Base-by-base conservation (phyloP, 208 protist genomes). In the Porcisia hertigi region DNA sequence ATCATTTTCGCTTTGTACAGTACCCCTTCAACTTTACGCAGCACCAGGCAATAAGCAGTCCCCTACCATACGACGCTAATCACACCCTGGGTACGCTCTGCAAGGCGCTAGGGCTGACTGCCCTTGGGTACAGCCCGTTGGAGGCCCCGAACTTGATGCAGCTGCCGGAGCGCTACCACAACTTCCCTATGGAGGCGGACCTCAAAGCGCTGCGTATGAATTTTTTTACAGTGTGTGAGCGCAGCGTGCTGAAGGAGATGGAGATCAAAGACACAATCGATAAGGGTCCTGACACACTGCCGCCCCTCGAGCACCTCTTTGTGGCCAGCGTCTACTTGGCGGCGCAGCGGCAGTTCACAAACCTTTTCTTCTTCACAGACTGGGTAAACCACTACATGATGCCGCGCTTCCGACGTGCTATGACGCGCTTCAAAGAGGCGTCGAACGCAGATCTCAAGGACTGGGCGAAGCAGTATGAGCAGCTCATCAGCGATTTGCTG, bases 381-480 rank as follows among this genome's bases (percentile, higher is more conserved):
- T 97, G 93, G 88, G 77, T 78, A 41, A 88, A 85, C 41, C 79
- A 92, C 71, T 88, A 91, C 74, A 90, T 97, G 86, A 85, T 90
- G 71, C 93, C 93, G 1, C 81, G 79, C 49, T 95, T 95, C 77
- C 82, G 93, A 43, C 82, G 88, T 36, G 90, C 93, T 8, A 72
- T 94, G 43, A 80, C 86, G 79, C 78, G 88, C 59, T 93, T 97
- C 71, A 95, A 93, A 69, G 90, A 97, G 81, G 90, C 89, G n/a
- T 91, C 88, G n/a, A 85, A 86, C 30, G 65, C 88, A 0, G 93
- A 97, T 18, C 77, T 97, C 43, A 97, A 97, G 75, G 93, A 97
- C 77, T 97, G 93, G 93, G 85, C 82, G 55, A 92, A 93, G 79
- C 91, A 95, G 80, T 97, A 95, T 78, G 93, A 97, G 71, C 88